Evolutionary conservation across 2,329 filamentous ascomycete species (phyloP).

Genomic region (Exophiala alcalophila): DNA sequence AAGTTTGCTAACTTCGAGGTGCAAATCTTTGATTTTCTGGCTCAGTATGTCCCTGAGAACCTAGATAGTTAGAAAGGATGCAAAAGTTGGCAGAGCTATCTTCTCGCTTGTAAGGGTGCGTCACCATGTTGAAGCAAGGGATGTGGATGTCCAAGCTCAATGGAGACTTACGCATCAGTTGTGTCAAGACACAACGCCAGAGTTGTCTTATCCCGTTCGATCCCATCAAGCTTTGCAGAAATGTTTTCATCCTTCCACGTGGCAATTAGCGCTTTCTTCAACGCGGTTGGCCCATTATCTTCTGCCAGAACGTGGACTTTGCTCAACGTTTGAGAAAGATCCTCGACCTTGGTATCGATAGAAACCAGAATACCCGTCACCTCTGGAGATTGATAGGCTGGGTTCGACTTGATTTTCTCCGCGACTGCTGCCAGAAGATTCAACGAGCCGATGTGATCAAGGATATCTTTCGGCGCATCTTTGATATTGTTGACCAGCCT

Average conservation of each 20-base stretch:
- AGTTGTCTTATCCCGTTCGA: slow-evolving; percentile 4
- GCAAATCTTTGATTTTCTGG: not conserved
- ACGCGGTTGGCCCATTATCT: not conserved
- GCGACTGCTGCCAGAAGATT: not conserved
- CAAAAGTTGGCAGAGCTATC: too few relatives aligned
- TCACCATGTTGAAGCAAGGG: too few relatives aligned
- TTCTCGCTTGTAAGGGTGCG: too few relatives aligned
- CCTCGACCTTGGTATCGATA: not conserved
- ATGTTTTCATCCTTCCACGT: slow-evolving; percentile 1
- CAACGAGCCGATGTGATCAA: not conserved
- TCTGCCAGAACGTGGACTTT: not conserved
- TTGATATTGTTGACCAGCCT: not conserved
- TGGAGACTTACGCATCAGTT: slow-evolving; percentile 5
- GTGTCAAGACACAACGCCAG: slow-evolving; percentile 2
- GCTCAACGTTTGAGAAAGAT: not conserved
- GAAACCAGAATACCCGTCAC: not conserved
- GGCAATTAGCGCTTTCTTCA: not conserved
- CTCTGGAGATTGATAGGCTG: slow-evolving; percentile 1
- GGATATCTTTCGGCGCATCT: not conserved
- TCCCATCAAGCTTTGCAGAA: slow-evolving; percentile 1
- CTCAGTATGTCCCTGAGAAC: not conserved
- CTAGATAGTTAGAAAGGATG: not conserved
- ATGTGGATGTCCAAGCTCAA: too few relatives aligned
- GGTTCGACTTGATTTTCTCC: slow-evolving; percentile 3
- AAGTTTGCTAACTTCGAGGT: not conserved